These are phyloP conservation scores for Melastoma candidum DNA, from an alignment of 441 rosid species.

Conservation along the genomic window DNA sequence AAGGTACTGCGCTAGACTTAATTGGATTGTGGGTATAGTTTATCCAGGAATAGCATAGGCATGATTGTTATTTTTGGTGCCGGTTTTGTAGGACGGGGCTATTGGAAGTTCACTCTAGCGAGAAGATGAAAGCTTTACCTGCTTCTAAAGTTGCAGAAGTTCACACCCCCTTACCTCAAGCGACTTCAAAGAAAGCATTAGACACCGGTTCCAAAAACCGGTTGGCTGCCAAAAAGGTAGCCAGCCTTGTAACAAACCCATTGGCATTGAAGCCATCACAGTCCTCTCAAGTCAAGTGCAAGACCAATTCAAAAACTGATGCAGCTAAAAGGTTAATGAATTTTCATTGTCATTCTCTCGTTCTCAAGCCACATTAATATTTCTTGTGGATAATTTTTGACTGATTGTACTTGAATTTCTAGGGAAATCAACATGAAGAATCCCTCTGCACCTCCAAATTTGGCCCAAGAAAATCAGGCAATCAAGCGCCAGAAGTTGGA, in stretches of 20 bases:
- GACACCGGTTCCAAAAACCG: conserved; percentile 43
- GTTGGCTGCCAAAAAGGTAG: conserved; percentile 51
- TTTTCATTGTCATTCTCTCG: background rate
- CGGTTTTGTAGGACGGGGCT: too few species aligned
- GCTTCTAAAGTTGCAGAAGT: conserved; percentile 26
- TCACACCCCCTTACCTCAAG: conserved; percentile 54
- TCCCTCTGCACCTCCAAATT: conserved; percentile 31
- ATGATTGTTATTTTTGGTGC: too few species aligned
- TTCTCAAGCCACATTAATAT: too few species aligned
- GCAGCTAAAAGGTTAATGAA: conserved; percentile 32
- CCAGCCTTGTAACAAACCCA: conserved; percentile 46
- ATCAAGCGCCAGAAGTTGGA: conserved; percentile 93
- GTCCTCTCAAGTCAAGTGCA: conserved; percentile 37
- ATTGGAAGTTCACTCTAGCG: conserved; percentile 14
- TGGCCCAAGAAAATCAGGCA: conserved; percentile 87
- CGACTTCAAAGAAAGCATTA: conserved; percentile 27
- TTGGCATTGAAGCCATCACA: conserved; percentile 29
- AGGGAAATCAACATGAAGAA: conserved; percentile 33
- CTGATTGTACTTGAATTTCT: background rate
- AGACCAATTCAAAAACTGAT: conserved; percentile 21
- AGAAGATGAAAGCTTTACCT: conserved; percentile 30
- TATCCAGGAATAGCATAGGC: too few species aligned
- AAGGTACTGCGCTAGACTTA: too few species aligned
- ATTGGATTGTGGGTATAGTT: too few species aligned
- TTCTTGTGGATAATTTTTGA: too few species aligned